Base-by-base conservation (phyloP, 306 rosid species). In the Heteromeles arbutifolia region DNA sequence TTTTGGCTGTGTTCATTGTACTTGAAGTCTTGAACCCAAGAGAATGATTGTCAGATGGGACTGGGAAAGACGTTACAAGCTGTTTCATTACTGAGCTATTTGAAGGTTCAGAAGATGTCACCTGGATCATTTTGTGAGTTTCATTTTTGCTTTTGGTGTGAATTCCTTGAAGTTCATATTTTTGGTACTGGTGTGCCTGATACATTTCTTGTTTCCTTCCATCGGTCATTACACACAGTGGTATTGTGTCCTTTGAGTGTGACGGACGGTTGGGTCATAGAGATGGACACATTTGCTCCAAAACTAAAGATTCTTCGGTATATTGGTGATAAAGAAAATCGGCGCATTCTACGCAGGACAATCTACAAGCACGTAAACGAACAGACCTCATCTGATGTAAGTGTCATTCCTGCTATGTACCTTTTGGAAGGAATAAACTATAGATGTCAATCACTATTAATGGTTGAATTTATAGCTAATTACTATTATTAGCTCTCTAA, bases 51-150 rank as follows among this genome's bases (percentile, higher is more conserved):
- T 78, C 93, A 94, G 98, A 94, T 94, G 98, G 98, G 98, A 77
- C 84, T 94, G 45, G 97, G 98, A 57, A 94, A 94, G 96, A 94
- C 98, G 44, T 71, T 94, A 85, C 98, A 94, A 77, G 98, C 96
- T 77, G 86, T 94, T 82, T 86, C 93, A 71, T 85, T 94, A 65
- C 78, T 94, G 83, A 87, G 95, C 91, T 94, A 90, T 78, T 85
- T 94, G 84, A 94, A 90, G 88, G 77, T 80, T 52, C 76, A 50
- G 67, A 81, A 64, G 65, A 78, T 84, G 78, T 90, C 96, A 62
- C 48, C 14, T 79, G 92, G 91, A 59, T 96, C 97, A 89, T 94
- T 90, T 83, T 86, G 98, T 92, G 87, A 91, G 98, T 90, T 32
- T 31, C 4, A 17, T 62, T 80, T 14, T 41, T 25, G 28, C 74